A percentile compares a stretch with the other conserved stretches of the same genome.
Evolutionary conservation across 2,329 filamentous ascomycete genomes (phyloP).

Genomic region (Plenodomus lindquistii): DNA sequence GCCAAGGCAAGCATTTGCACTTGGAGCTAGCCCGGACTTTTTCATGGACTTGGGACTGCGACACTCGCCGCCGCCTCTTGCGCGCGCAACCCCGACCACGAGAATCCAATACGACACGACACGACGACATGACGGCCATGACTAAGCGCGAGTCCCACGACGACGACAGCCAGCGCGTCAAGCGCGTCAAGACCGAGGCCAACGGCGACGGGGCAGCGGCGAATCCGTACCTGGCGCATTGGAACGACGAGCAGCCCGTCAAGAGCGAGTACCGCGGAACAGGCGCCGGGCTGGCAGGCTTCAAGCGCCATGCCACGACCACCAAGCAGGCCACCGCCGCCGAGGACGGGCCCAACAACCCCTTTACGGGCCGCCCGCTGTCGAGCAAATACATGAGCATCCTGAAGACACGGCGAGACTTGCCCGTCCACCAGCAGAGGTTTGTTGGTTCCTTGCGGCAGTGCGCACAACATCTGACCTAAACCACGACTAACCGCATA

Average conservation of each 20-base stretch:
- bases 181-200: slow-evolving; percentile 51
- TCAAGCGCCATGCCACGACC: slow-evolving; percentile 81
- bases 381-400: slow-evolving; percentile 89
- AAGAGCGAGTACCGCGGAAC: slow-evolving; percentile 31
- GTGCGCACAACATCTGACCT: not conserved
- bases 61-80: not conserved
- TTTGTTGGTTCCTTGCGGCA: slow-evolving; percentile 54
- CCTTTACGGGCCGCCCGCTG: slow-evolving; percentile 78
- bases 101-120: not conserved
- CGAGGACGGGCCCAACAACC: slow-evolving; percentile 81
- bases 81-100: not conserved
- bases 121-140: slow-evolving; percentile 47
- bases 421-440: slow-evolving; percentile 92
- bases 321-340: slow-evolving; percentile 71
- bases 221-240: slow-evolving; percentile 93
- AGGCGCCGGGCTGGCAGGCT: slow-evolving; percentile 58
- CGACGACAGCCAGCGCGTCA: slow-evolving; percentile 55
- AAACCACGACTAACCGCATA: slow-evolving; percentile 10
- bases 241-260: slow-evolving; percentile 62
- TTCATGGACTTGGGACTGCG: too few species aligned
- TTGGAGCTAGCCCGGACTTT: too few species aligned
- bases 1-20: too few species aligned
- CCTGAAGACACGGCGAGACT: slow-evolving; percentile 76
- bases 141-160: slow-evolving; percentile 58
- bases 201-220: slow-evolving; percentile 55